phyloP scores from a whole-genome alignment of 2,329 filamentous ascomycete genomes.

The Colletotrichum cordylinicola region DNA sequence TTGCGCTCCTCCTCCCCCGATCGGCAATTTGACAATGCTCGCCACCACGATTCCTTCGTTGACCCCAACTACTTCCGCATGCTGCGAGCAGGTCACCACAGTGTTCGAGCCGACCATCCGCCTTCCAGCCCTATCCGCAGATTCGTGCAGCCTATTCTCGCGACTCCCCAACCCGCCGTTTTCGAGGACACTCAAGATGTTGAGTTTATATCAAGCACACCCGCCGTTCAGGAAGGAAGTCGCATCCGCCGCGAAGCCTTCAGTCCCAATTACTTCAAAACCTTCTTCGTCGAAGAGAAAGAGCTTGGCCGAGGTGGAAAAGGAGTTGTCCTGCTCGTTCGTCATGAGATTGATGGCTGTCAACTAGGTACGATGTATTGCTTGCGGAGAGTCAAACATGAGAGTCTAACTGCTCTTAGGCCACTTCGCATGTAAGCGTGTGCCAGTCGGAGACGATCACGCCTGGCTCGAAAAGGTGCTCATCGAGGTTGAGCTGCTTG shows the following conservation, averaged over 20 bases:
- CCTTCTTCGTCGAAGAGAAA: conserved; percentile 89
- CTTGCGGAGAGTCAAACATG: not conserved
- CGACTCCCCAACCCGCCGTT: conserved; percentile 23
- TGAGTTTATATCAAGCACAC: conserved; percentile 61
- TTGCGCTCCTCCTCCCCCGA: conserved; percentile 58
- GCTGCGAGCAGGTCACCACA: conserved; percentile 66
- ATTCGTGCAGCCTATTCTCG: conserved; percentile 52
- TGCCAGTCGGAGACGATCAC: conserved; percentile 94
- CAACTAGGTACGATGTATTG: conserved; percentile 58
- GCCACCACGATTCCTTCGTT: conserved; percentile 72
- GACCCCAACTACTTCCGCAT: conserved; percentile 95
- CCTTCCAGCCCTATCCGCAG: conserved; percentile 61
- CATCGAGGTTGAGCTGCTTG: conserved; percentile 90
- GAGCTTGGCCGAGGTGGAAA: conserved; percentile 91
- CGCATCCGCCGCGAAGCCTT: conserved; percentile 88
- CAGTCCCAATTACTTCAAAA: conserved; percentile 89
- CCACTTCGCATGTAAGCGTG: conserved; percentile 94
- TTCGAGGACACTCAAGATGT: conserved; percentile 36
- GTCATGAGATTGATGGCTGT: conserved; percentile 90
- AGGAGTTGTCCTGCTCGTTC: conserved; percentile 92
- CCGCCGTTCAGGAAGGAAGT: conserved; percentile 59
- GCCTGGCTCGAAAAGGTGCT: conserved; percentile 94
- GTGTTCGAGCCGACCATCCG: conserved; percentile 48
- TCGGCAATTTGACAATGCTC: conserved; percentile 51
- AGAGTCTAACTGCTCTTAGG: conserved; percentile 39